Evolutionary conservation across 805 yeast species (phyloP), one percentile per base, ranked within the genome.

Genomic region (Deakozyma indianensis): DNA sequence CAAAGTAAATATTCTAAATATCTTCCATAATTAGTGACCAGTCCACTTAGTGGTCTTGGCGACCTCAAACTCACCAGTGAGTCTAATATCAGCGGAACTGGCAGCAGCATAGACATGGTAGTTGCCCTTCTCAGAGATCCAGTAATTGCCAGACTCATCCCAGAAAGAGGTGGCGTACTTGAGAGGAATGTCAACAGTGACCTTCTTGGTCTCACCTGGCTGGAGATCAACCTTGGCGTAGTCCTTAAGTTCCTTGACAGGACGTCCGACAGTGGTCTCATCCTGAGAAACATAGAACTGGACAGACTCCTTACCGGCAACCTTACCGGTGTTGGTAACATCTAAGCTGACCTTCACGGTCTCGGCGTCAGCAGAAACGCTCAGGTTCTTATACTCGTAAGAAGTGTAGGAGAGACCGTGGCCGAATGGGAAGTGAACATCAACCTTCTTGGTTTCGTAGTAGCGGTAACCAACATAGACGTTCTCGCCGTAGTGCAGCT

Each of bases 401-500:
- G 66, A 51, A 20, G 82, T 71, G 62, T 77, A 78, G 1, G 83
- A 77, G 49, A 77, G 66, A 42, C 83, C 83, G 52, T 59, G 67
- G 3, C 83, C 83, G 58, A 78, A 79, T 40, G 82, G 78, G 65
- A 70, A 78, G 43, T 70, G 63, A 3, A 73, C 76, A 23, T 66
- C 65, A 38, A 58, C 61, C 50, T 70, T 66, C 29, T 63, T 56
- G 58, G 71, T 72, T 53, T 78, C 83, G 58, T 74, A 79, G 62
- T 62, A 75, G 48, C 76, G 64, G 64, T 78, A 77, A 20, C 83
- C 84, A 44, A 78, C 74, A 56, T 67, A 78, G 41, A 78, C 72
- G 54, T 77, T 82, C 57, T 79, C 85, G 48, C 83, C 82, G 52
- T 78, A 79, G 46, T 71, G 53, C 25, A 70, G 74, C 44, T 70